Percentiles rank a stretch among this genome's conserved stretches.
phyloP scores from a whole-genome alignment of 345 rosid species.

The Arabis hirsuta region DNA sequence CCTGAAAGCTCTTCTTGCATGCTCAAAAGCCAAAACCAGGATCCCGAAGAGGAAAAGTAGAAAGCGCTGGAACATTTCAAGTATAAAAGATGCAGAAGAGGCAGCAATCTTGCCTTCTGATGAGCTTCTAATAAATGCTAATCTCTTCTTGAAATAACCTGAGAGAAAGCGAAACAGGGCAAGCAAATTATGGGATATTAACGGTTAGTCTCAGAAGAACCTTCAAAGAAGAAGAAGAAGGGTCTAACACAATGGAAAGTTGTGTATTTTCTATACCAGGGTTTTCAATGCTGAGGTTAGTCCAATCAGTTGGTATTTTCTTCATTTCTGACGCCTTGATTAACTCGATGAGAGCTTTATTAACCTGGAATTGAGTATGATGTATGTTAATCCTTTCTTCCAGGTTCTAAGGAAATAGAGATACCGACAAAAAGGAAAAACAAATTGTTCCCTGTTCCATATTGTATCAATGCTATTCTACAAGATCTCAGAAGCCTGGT shows the following conservation, averaged over 20 bases:
- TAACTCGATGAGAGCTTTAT: slow-evolving; percentile 77
- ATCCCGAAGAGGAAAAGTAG: slow-evolving; percentile 65
- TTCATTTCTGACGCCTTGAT: slow-evolving; percentile 64
- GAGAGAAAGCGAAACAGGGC: slow-evolving; percentile 22
- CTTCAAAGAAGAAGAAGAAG: background rate
- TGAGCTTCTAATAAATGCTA: slow-evolving; percentile 38
- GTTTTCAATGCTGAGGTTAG: slow-evolving; percentile 54
- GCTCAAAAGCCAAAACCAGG: slow-evolving; percentile 58
- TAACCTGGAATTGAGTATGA: slow-evolving; percentile 64
- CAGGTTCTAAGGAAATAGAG: slow-evolving; percentile 23
- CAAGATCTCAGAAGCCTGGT: slow-evolving; percentile 18
- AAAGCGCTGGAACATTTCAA: slow-evolving; percentile 53
- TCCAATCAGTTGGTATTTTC: slow-evolving; percentile 71
- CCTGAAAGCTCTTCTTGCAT: slow-evolving; percentile 54
- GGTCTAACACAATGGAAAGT: background rate
- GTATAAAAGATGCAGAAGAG: slow-evolving; percentile 23
- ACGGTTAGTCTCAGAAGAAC: slow-evolving; percentile 13
- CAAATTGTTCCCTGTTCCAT: background rate
- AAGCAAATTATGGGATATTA: slow-evolving; percentile 12
- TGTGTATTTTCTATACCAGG: slow-evolving; percentile 48
- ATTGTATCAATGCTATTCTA: slow-evolving; percentile 24
- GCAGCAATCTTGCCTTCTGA: slow-evolving; percentile 46
- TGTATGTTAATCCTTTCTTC: slow-evolving; percentile 12
- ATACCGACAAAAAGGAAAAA: background rate
- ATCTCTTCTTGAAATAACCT: slow-evolving; percentile 55